Evolutionary conservation across 2,329 filamentous ascomycete species (phyloP), one percentile per base, ranked within the genome.

Genomic region (Stenocarpella maydis): DNA sequence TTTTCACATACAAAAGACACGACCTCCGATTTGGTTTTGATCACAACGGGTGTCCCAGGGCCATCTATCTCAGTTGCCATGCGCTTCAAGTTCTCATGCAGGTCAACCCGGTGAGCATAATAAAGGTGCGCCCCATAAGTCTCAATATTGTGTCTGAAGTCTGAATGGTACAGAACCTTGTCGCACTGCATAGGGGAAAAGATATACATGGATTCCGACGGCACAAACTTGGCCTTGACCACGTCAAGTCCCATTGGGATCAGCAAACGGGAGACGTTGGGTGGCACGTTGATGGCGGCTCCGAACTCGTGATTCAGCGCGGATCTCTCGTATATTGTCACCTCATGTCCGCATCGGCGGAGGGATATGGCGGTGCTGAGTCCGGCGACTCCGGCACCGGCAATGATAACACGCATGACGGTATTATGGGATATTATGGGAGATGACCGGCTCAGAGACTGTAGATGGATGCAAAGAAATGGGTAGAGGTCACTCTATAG

Each of bases 291-390:
- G 47, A 49, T 49, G 21, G 47, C 47, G 8, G 47, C 47, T 49
- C 47, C 47, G 9, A 49, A 49, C 47, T 49, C 47, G 21, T 26
- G 47, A n/a, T 49, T 49, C 21, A 49, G 21, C 47, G 47, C 12
- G 21, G 47, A 49, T 26, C 47, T 12, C 47, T 49, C 47, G 47
- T 49, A 49, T 12, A 49, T 49, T 3, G 47, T 49, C 21, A 49
- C 47, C 2, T 4, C 1, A 12, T 49, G 47, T 12, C 47, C 47
- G 10, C 21, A 21, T 9, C 53, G 31, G 17, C 53, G 53, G 4
- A 58, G 53, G n/a, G 53, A 58, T 26, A 65, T 65, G 24, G 61
- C 61, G 8, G 45, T 15, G 9, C 41, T 34, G 43, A 65, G 47
- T 3, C 61, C 61, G 19, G 39, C 61, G 2, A 65, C 49, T 4